These are phyloP conservation scores for Yamadazyma aaseri DNA, from an alignment of 1,139 yeast species.

Conservation along the genomic window DNA sequence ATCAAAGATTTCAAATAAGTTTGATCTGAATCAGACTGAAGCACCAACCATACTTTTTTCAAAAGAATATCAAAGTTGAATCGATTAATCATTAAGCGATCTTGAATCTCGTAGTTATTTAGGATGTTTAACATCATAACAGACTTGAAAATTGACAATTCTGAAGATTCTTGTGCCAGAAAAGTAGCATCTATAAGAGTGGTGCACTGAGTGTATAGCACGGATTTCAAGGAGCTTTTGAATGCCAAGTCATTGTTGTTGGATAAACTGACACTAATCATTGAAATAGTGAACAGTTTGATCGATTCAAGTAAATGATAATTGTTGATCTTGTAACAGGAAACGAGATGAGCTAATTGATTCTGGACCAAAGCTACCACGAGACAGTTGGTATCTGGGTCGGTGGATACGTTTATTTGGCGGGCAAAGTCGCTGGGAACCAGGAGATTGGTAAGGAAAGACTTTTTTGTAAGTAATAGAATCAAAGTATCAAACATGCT, in stretches of 20 bases:
- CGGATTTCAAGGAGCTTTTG: constrained; percentile 3
- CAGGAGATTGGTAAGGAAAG: constrained; percentile 24
- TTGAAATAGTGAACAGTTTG: constrained; percentile 7
- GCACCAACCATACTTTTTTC: constrained; percentile 35
- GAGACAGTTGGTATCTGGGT: neutral
- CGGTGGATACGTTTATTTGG: neutral
- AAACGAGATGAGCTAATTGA: constrained; percentile 3
- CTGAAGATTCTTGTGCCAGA: neutral
- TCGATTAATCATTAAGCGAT: constrained; percentile 26
- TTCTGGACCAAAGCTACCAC: constrained; percentile 6
- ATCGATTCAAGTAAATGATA: constrained; percentile 3
- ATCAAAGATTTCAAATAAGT: constrained; percentile 28
- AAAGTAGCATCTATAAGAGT: neutral
- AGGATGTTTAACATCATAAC: constrained; percentile 36
- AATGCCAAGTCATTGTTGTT: constrained; percentile 4
- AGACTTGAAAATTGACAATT: constrained; percentile 5
- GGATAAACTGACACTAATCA: constrained; percentile 6
- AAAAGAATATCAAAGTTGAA: constrained; percentile 32
- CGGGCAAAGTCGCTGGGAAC: constrained; percentile 3
- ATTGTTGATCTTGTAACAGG: constrained; percentile 1
- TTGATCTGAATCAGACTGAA: constrained; percentile 13
- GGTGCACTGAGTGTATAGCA: neutral
- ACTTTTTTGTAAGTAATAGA: constrained; percentile 28
- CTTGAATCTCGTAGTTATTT: constrained; percentile 37
- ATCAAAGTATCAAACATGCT: constrained; percentile 28